A percentile compares a stretch with the other conserved stretches of the same genome.
These are phyloP conservation scores for Neofusicoccum parvum DNA, from an alignment of 2,329 filamentous ascomycete genomes.

Conservation along the genomic window DNA sequence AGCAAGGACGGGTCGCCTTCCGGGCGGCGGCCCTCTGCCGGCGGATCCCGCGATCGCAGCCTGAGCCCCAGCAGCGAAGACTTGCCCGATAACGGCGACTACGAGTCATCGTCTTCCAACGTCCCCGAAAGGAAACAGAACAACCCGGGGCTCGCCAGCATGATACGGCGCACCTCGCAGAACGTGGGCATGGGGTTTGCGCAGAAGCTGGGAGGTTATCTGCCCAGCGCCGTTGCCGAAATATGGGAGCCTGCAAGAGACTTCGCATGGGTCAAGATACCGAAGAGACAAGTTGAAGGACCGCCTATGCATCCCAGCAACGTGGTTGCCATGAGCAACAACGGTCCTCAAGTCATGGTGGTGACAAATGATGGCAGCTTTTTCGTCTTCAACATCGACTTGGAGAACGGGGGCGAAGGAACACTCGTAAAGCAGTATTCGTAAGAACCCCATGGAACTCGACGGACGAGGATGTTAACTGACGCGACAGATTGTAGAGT, in stretches of 20 bases:
- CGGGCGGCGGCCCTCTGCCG: constrained; percentile 26
- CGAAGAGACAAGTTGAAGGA: constrained; percentile 53
- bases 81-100: constrained; percentile 46
- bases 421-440: constrained; percentile 89
- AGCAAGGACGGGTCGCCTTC: constrained; percentile 27
- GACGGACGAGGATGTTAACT: not conserved
- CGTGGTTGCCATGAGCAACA: constrained; percentile 97
- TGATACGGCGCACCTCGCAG: constrained; percentile 92
- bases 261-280: constrained; percentile 95
- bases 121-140: constrained; percentile 40
- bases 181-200: constrained; percentile 88
- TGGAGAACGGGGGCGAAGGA: constrained; percentile 92
- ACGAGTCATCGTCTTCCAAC: constrained; percentile 31
- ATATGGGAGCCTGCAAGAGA: constrained; percentile 96
- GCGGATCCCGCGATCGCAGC: constrained; percentile 42
- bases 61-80: constrained; percentile 44
- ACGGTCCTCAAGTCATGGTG: constrained; percentile 94
- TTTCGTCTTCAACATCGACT: constrained; percentile 92
- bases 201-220: constrained; percentile 85
- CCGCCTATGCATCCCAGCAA: constrained; percentile 36
- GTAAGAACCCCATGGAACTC: constrained; percentile 58
- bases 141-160: constrained; percentile 81
- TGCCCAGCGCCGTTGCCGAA: constrained; percentile 91
- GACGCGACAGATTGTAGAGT: constrained; percentile 18
- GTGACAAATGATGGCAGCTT: constrained; percentile 95